Conservation (phyloP, 495 filamentous ascomycete genomes). For the Acidiella bohemica region DNA sequence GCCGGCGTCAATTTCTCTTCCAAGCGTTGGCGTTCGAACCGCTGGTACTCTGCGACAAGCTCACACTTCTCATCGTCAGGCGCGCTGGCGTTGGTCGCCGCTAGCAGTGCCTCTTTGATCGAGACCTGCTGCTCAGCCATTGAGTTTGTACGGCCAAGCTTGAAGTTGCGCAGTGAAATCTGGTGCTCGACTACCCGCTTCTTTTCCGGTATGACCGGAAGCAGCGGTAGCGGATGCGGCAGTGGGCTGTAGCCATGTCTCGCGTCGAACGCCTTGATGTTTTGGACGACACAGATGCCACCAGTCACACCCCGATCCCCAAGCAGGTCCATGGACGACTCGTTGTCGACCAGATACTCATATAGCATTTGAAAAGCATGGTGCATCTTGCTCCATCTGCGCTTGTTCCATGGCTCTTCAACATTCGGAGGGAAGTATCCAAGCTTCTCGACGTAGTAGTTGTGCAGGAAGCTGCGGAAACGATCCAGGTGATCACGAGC, state of each 20-base stretch:
- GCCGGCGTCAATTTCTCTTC: slow-evolving; percentile 31
- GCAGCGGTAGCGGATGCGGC: slow-evolving; percentile 42
- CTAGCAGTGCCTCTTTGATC: slow-evolving; percentile 23
- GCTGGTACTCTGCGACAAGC: slow-evolving; percentile 34
- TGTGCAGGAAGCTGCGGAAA: slow-evolving; percentile 47
- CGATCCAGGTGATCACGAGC: slow-evolving; percentile 45
- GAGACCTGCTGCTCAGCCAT: slow-evolving; percentile 21
- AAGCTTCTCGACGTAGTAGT: slow-evolving; percentile 45
- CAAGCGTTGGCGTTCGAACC: slow-evolving; percentile 29
- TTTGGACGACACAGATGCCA: slow-evolving; percentile 48
- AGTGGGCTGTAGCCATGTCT: slow-evolving; percentile 41
- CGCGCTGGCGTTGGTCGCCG: slow-evolving; percentile 32
- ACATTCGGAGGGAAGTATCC: slow-evolving; percentile 50
- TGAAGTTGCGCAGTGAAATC: slow-evolving; percentile 19
- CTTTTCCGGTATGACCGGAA: slow-evolving; percentile 31
- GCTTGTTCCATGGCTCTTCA: slow-evolving; percentile 35
- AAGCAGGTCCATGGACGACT: slow-evolving; percentile 29
- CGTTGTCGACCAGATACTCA: slow-evolving; percentile 45
- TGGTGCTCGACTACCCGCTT: slow-evolving; percentile 20
- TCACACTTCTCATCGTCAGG: slow-evolving; percentile 21
- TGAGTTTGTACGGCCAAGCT: slow-evolving; percentile 21
- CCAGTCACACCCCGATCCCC: slow-evolving; percentile 31
- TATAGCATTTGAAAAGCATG: slow-evolving; percentile 50
- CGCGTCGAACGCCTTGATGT: slow-evolving; percentile 43
- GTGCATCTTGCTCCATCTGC: slow-evolving; percentile 42